phyloP scores from a whole-genome alignment of 2,329 filamentous ascomycete genomes.

The Byssothecium circinans region DNA sequence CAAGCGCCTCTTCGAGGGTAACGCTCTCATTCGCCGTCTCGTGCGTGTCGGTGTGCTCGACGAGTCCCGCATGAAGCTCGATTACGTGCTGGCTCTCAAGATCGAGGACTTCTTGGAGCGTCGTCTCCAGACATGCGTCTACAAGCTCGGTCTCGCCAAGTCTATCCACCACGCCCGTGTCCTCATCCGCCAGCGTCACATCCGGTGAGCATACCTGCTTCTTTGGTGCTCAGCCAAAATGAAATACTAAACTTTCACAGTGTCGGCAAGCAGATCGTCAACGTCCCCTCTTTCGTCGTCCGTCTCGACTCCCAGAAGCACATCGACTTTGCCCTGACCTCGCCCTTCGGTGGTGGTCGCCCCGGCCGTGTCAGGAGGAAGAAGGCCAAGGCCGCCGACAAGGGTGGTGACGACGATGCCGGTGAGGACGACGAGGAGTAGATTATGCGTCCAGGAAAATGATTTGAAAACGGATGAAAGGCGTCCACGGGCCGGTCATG shows the following conservation, averaged over 20 bases:
- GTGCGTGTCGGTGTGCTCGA: conserved; percentile 99
- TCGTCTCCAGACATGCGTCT: conserved; percentile 98
- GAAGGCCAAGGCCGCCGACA: conserved; percentile 97
- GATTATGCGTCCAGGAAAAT: conserved; percentile 29
- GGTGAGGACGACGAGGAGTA: conserved; percentile 85
- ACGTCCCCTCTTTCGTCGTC: conserved; percentile 99
- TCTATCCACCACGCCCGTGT: conserved; percentile 99
- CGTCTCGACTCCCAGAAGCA: conserved; percentile 99
- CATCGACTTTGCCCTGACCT: conserved; percentile 98
- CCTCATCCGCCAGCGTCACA: conserved; percentile 99
- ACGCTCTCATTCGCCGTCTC: conserved; percentile 99
- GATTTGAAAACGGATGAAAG: conserved; percentile 37
- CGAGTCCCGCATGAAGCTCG: conserved; percentile 99
- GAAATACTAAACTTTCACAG: conserved; percentile 46
- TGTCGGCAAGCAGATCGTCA: conserved; percentile 99
- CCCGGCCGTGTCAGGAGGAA: conserved; percentile 98
- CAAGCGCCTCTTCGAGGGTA: conserved; percentile 99
- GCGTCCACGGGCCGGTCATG: conserved; percentile 35
- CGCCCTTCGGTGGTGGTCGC: conserved; percentile 95
- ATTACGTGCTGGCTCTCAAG: conserved; percentile 99
- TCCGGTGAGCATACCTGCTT: conserved; percentile 60
- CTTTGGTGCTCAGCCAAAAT: conserved; percentile 2
- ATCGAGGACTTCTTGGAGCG: conserved; percentile 99
- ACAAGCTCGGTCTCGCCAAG: conserved; percentile 99
- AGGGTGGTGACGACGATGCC: conserved; percentile 75